phyloP scores from a whole-genome alignment of 2,329 filamentous ascomycete genomes.

The Aspergillus latus region DNA sequence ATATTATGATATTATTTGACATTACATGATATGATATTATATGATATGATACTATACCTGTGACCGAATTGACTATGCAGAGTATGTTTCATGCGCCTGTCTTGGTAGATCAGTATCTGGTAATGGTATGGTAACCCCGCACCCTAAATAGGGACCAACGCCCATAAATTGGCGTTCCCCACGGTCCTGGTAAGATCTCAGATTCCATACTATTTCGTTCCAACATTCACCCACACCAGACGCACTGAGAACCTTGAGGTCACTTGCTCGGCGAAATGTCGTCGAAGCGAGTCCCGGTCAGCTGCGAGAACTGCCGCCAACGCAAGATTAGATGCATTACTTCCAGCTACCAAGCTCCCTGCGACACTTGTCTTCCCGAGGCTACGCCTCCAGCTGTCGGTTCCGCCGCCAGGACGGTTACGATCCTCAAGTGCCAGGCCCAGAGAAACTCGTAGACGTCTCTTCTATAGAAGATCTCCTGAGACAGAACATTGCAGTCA shows the following conservation, averaged over 20 bases:
- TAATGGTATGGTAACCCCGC: not conserved
- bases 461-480: slow-evolving; percentile 3
- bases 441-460: not conserved
- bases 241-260: not conserved
- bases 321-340: slow-evolving; percentile 29
- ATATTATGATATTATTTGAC: not conserved
- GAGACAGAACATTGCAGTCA: slow-evolving; percentile 3
- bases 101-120: not conserved
- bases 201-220: not conserved
- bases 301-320: slow-evolving; percentile 22
- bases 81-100: not conserved
- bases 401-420: slow-evolving; percentile 16
- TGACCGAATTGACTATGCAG: no score
- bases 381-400: slow-evolving; percentile 20
- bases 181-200: not conserved
- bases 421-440: not conserved
- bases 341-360: slow-evolving; percentile 18
- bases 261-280: not conserved
- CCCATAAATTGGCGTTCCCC: slow-evolving; percentile 1
- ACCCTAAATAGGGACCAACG: not conserved
- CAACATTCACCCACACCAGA: not conserved
- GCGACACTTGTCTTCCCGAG: slow-evolving; percentile 27
- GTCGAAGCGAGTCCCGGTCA: slow-evolving; percentile 1
- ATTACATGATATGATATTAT: not conserved
- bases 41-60: not conserved